A percentile compares a stretch with the other conserved stretches of the same genome.
Conservation (phyloP, 176 grass and related monocot genomes). For the Bolboschoenus planiculmis region DNA sequence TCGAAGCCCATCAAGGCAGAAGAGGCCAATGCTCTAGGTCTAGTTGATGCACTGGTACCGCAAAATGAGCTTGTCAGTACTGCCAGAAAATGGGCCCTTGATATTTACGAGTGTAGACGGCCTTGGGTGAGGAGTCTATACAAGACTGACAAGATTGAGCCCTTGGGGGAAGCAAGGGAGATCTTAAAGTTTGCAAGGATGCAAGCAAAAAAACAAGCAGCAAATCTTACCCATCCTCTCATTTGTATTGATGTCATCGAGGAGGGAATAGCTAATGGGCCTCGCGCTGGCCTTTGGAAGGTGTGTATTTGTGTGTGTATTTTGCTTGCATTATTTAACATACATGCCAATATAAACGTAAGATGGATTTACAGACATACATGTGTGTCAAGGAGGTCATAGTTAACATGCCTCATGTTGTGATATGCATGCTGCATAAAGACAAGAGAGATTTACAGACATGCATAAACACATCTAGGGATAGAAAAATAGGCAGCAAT, state of each 20-base stretch:
- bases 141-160: slow-evolving; percentile 77
- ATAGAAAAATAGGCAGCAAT: neutral
- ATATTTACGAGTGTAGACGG: slow-evolving; percentile 57
- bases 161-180: slow-evolving; percentile 77
- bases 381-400: slow-evolving; percentile 53
- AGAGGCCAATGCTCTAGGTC: slow-evolving; percentile 60
- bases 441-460: neutral
- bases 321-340: neutral
- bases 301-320: slow-evolving; percentile 13
- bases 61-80: slow-evolving; percentile 67
- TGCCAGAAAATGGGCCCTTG: slow-evolving; percentile 69
- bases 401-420: slow-evolving; percentile 46
- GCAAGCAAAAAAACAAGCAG: slow-evolving; percentile 70
- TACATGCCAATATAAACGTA: neutral
- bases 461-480: neutral
- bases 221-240: slow-evolving; percentile 65
- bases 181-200: slow-evolving; percentile 85
- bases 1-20: slow-evolving; percentile 75
- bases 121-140: slow-evolving; percentile 89
- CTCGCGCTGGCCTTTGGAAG: slow-evolving; percentile 78
- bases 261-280: slow-evolving; percentile 78
- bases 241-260: slow-evolving; percentile 91
- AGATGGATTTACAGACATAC: neutral
- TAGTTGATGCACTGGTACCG: slow-evolving; percentile 78
- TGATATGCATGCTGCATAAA: neutral